phyloP scores from a whole-genome alignment of 169 alveolate species.

The Cryptosporidium tyzzeri region DNA sequence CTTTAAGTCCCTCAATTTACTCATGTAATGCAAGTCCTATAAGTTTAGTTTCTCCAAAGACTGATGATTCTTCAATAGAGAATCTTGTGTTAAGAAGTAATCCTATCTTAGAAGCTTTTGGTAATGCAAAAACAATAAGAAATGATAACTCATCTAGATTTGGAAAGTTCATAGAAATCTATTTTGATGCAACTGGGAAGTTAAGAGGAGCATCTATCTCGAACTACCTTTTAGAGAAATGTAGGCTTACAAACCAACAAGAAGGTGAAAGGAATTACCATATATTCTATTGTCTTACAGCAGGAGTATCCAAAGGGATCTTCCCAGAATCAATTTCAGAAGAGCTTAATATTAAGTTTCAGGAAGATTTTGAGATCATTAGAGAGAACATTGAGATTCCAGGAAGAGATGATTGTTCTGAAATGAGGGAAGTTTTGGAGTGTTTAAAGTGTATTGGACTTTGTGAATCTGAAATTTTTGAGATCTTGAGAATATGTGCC shows the following conservation, averaged over 20 bases:
- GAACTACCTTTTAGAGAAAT: conserved; percentile 91
- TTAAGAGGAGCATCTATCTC: conserved; percentile 80
- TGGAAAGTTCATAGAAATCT: conserved; percentile 96
- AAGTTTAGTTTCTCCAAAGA: background rate
- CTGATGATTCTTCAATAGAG: conserved; percentile 56
- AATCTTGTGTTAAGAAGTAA: conserved; percentile 90
- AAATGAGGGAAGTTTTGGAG: conserved; percentile 82
- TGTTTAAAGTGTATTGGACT: conserved; percentile 86
- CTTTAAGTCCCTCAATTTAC: conserved; percentile 7
- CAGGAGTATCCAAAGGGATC: conserved; percentile 80
- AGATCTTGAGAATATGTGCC: conserved; percentile 79
- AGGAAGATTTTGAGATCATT: conserved; percentile 43
- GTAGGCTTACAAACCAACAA: conserved; percentile 87
- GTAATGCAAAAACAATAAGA: conserved; percentile 98
- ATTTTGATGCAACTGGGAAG: conserved; percentile 91
- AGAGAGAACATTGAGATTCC: conserved; percentile 81
- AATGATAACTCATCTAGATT: conserved; percentile 98
- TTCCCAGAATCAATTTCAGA: conserved; percentile 28
- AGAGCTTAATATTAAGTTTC: conserved; percentile 6
- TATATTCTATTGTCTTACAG: conserved; percentile 85
- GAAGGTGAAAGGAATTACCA: conserved; percentile 88
- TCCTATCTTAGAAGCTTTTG: conserved; percentile 98
- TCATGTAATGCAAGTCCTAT: conserved; percentile 20
- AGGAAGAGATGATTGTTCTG: conserved; percentile 85
- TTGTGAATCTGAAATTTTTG: conserved; percentile 80